Percentiles rank a stretch among this genome's conserved stretches.
phyloP scores from a whole-genome alignment of 176 grass and related monocot species.

The Triticum timopheevii region DNA sequence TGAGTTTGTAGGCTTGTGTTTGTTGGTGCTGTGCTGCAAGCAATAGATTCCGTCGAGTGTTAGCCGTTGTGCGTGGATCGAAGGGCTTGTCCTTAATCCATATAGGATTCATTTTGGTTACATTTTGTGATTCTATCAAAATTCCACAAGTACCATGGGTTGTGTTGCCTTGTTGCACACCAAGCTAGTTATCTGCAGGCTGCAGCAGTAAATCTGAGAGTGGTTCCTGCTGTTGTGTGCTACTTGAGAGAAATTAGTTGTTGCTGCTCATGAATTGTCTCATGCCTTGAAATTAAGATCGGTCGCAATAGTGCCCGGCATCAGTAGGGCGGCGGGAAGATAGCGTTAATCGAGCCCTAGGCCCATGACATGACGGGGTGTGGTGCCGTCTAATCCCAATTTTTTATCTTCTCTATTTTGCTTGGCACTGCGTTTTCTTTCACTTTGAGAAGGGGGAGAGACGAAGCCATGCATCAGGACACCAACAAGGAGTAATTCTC shows the following conservation, averaged over 20 bases:
- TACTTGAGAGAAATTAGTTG: neutral
- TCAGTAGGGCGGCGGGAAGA: neutral
- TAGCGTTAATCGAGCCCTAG: fast-evolving
- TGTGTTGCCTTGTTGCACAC: neutral
- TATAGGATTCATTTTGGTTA: neutral
- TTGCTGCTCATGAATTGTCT: neutral
- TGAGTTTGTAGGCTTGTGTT: neutral
- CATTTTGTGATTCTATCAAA: too few species aligned
- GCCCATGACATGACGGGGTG: neutral
- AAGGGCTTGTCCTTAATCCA: too few species aligned
- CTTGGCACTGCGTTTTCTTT: neutral
- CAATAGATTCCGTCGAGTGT: neutral
- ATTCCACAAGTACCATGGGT: neutral
- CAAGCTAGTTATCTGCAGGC: too few species aligned
- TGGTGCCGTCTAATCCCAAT: neutral
- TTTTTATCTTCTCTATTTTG: neutral
- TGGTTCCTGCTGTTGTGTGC: neutral
- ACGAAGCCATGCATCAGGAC: too few species aligned
- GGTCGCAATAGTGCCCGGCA: neutral
- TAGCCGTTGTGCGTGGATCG: too few species aligned
- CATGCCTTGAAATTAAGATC: neutral
- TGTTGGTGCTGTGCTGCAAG: neutral
- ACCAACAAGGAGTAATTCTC: neutral
- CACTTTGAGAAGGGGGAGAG: neutral
- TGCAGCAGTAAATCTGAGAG: neutral